These are phyloP conservation scores for Globisporangium lucens DNA, from an alignment of 352 stramenopile genomes.

Conservation along the genomic window DNA sequence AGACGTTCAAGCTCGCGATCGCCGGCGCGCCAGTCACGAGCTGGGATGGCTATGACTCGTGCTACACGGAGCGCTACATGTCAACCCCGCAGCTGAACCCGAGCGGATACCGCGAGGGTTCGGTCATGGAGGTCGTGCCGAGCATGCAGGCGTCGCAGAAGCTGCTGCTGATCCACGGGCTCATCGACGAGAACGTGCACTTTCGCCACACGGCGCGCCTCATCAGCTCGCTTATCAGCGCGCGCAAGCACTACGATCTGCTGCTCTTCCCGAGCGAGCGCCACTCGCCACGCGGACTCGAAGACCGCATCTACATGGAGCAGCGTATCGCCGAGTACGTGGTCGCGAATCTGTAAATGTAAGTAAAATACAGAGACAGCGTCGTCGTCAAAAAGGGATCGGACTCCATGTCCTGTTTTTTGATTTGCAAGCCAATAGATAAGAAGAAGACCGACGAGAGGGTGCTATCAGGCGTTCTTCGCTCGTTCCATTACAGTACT, in stretches of 20 bases:
- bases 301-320: conserved; percentile 95
- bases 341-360: conserved; percentile 52
- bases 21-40: conserved; percentile 95
- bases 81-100: conserved; percentile 92
- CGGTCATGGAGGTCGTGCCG: conserved; percentile 91
- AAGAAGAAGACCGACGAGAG: not conserved
- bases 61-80: conserved; percentile 99
- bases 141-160: conserved; percentile 89
- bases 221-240: conserved; percentile 94
- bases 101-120: conserved; percentile 86
- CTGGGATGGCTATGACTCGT: conserved; percentile 98
- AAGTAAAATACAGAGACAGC: conserved; percentile 16
- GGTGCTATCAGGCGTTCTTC: conserved; percentile 1
- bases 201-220: conserved; percentile 97
- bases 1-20: conserved; percentile 95
- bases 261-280: conserved; percentile 95
- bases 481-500: not conserved
- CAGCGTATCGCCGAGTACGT: conserved; percentile 91
- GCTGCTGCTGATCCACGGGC: conserved; percentile 94
- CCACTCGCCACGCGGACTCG: conserved; percentile 92
- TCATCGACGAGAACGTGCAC: conserved; percentile 99
- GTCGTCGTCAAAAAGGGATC: not conserved
- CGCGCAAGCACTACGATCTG: conserved; percentile 95
- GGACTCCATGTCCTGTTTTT: not conserved
- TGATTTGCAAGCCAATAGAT: conserved; percentile 7